Base-by-base conservation (phyloP, 495 filamentous ascomycete genomes). In the Aspergillus biplanus region DNA sequence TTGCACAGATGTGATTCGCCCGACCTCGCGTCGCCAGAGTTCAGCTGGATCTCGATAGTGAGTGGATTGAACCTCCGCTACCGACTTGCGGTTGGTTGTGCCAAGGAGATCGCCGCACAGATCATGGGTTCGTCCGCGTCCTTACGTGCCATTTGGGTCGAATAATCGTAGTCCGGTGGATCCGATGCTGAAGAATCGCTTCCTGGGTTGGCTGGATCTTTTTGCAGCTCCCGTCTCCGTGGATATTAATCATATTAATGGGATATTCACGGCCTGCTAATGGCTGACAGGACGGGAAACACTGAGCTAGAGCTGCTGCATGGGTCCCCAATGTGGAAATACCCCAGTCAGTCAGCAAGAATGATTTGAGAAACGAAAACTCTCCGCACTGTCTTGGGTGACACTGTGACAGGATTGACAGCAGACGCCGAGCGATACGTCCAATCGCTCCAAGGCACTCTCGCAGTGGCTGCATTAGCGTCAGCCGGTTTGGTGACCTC, bases 41-140 rank as follows among this genome's bases (percentile, higher is more conserved):
- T 48, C 21, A 37, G 42, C 18, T 33, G 11, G 15, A 11, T 52
- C 61, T 63, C 47, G 39, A 64, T 59, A 63, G 65, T 56, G 27
- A 55, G 60, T 55, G 44, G 47, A 59, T n/a, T 34, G 39, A 42
- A 21, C 11, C 39, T 58, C 65, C 65, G 64, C 58, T 39, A n/a
- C 52, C 16, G 32, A 18, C 35, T 21, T 33, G 18, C 35, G 46
- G 64, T 34, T 66, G 59, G 65, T 64, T 59, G 55, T 44, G 21
- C 33, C 42, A 56, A 59, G 55, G 21, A 27, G 68, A 70, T 70
- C 68, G 58, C 58, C 65, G 60, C 68, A 65, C 65, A 70, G 68
- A 70, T 67, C 68, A 70, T 66, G 62, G 33, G 68, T 70, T 70
- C 68, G 49, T 70, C 65, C 56, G 65, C 52, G 50, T 54, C 62